A percentile compares a stretch with the other conserved stretches of the same genome.
Evolutionary conservation across 768 basidiomycete species (phyloP).

Genomic region (Crepidotus variabilis): DNA sequence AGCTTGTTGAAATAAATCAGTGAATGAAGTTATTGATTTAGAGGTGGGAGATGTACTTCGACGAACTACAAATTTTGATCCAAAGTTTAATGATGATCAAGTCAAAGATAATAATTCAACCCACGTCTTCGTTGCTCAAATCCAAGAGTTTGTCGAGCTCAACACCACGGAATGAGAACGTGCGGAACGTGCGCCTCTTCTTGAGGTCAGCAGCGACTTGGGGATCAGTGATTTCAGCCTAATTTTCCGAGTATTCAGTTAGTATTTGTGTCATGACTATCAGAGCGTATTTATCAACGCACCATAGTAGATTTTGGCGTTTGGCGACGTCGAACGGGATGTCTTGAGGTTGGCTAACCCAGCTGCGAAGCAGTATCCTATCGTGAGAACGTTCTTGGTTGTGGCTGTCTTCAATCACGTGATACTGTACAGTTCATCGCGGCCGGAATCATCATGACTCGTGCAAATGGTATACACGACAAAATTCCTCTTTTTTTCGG

Average conservation of each 20-base stretch:
- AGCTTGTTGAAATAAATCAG: slow-evolving; percentile 44
- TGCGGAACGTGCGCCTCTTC: slow-evolving; percentile 98
- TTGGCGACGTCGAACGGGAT: slow-evolving; percentile 35
- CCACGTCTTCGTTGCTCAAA: slow-evolving; percentile 90
- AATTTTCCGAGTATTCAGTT: neutral
- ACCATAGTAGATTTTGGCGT: slow-evolving; percentile 42
- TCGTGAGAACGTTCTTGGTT: slow-evolving; percentile 22
- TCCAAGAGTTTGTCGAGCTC: slow-evolving; percentile 99
- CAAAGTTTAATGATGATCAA: neutral
- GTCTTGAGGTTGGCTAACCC: slow-evolving; percentile 16
- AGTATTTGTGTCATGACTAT: neutral
- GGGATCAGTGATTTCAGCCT: slow-evolving; percentile 95
- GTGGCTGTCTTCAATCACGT: slow-evolving; percentile 45
- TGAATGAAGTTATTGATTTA: slow-evolving; percentile 1
- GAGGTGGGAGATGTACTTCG: slow-evolving; percentile 49
- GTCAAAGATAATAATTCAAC: slow-evolving; percentile 25
- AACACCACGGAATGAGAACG: slow-evolving; percentile 97
- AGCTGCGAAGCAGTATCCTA: neutral
- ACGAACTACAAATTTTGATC: slow-evolving; percentile 50
- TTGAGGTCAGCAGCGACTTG: slow-evolving; percentile 93
- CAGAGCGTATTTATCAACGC: slow-evolving; percentile 8
- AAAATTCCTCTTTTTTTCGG: slow-evolving; percentile 45
- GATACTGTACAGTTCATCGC: slow-evolving; percentile 59
- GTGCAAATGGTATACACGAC: slow-evolving; percentile 9
- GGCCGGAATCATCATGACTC: slow-evolving; percentile 12